phyloP scores from a whole-genome alignment of 2,329 filamentous ascomycete genomes.

The Verticillium dahliae region DNA sequence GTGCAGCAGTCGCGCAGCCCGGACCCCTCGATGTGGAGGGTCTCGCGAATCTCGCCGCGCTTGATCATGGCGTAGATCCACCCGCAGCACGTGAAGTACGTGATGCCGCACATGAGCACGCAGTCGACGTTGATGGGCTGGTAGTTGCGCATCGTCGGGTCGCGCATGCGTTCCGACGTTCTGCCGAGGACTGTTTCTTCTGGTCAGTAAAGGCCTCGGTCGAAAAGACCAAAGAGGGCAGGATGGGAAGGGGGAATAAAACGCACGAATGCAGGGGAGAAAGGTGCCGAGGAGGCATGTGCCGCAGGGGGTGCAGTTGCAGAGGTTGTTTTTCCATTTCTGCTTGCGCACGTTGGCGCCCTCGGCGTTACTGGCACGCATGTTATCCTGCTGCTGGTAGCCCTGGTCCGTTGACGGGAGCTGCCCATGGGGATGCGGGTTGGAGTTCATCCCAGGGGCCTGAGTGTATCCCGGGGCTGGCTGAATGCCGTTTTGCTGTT shows the following conservation, averaged over 20 bases:
- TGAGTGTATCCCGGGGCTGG: not conserved
- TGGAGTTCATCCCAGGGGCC: not conserved
- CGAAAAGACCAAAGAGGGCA: not conserved
- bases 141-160: constrained; percentile 32
- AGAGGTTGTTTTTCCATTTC: constrained; percentile 31
- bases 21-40: constrained; percentile 45
- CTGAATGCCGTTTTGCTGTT: not conserved
- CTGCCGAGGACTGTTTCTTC: constrained; percentile 30
- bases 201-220: not conserved
- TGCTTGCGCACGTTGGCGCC: constrained; percentile 12
- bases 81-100: constrained; percentile 31
- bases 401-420: not conserved
- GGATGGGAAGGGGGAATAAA: not conserved
- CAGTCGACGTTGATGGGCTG: constrained; percentile 35
- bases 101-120: constrained; percentile 29
- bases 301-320: constrained; percentile 31
- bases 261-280: constrained; percentile 37
- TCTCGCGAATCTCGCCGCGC: constrained; percentile 45
- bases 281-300: constrained; percentile 31
- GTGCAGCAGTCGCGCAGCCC: constrained; percentile 41
- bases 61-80: constrained; percentile 45
- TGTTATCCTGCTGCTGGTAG: constrained; percentile 7
- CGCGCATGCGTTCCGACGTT: constrained; percentile 35
- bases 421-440: not conserved
- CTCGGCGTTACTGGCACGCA: constrained; percentile 9